Base-by-base conservation (phyloP, 257 asterid genomes). In the Capsicum rhomboideum region DNA sequence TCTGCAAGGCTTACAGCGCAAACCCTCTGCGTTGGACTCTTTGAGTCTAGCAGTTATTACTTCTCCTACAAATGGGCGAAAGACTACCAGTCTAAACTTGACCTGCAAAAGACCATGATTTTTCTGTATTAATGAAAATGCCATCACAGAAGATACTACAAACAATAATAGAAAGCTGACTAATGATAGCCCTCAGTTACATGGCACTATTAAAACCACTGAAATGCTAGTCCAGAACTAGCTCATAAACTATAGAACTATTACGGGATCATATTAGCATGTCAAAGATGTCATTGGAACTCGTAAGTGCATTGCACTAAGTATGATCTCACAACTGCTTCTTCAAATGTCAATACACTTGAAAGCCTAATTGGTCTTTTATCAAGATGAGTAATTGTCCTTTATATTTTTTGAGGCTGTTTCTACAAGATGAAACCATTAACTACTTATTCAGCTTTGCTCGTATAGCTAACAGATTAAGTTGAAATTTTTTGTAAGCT, bases 41-140 rank as follows among this genome's bases (percentile, higher is more conserved):
- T 85, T 91, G 12, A 96, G 93, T 44, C 86, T 92, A 55, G 94
- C 98, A 9, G 90, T 86, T 85, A 96, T 92, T 82, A 96, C 90
- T 87, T 96, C 97, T 83, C 99, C 99, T 69, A 86, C 93, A 86
- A 86, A 96, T 42, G 98, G 98, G 80, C 98, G 94, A 89, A 96
- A 96, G 90, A 94, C 89, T 52, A 94, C 89, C 88, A 96, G 64
- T 83, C 97, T 93, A 89, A 96, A 96, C 84, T 68, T 90, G 85
- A 93, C 97, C 99, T 94, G 93, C 84, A 88, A 79, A 81, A 87
- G 37, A 87, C 71, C 53, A 83, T 29, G 71, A 55, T 12, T 18
- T 17, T 34, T 37, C 46, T 42, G 40, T 68, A 64, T 81, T 28
- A 85, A 67, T 58, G 13, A 72, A 54, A 10, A 44, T 10, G 49